Percentiles rank a stretch among this genome's conserved stretches.
Evolutionary conservation across 352 stramenopile genomes (phyloP).

Genomic region (Phytophthora gonapodyides): DNA sequence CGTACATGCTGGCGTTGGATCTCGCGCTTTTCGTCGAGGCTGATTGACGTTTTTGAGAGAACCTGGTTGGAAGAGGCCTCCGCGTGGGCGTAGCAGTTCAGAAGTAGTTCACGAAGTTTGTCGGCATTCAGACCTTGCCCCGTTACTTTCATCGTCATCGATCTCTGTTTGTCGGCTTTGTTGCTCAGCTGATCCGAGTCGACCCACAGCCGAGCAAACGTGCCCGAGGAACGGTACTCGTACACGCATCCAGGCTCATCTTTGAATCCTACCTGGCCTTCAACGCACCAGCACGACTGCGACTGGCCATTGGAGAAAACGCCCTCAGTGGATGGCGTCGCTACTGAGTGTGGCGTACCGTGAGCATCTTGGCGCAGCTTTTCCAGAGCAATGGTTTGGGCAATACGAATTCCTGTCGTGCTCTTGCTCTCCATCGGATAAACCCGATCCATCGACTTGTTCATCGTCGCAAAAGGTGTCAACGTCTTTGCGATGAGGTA

Average conservation of each 20-base stretch:
- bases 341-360: neutral
- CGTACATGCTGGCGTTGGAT: slow-evolving; percentile 74
- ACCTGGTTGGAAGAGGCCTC: slow-evolving; percentile 46
- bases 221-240: slow-evolving; percentile 64
- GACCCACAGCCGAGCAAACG: slow-evolving; percentile 43
- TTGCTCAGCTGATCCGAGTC: slow-evolving; percentile 7
- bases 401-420: slow-evolving; percentile 53
- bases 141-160: slow-evolving; percentile 55
- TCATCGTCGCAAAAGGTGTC: slow-evolving; percentile 53
- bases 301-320: slow-evolving; percentile 24
- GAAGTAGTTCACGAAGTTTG: slow-evolving; percentile 58
- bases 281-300: slow-evolving; percentile 59
- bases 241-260: slow-evolving; percentile 51
- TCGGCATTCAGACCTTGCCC: slow-evolving; percentile 42
- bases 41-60: slow-evolving; percentile 47
- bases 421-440: slow-evolving; percentile 39
- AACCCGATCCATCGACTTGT: slow-evolving; percentile 55
- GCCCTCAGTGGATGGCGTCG: slow-evolving; percentile 15
- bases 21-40: slow-evolving; percentile 63
- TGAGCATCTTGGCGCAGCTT: slow-evolving; percentile 41
- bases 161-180: slow-evolving; percentile 8
- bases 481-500: slow-evolving; percentile 46
- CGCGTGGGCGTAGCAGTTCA: slow-evolving; percentile 59
- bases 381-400: slow-evolving; percentile 48
- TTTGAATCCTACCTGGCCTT: slow-evolving; percentile 56